Evolutionary conservation across 441 rosid species (phyloP).

Genomic region (Biscutella laevigata): DNA sequence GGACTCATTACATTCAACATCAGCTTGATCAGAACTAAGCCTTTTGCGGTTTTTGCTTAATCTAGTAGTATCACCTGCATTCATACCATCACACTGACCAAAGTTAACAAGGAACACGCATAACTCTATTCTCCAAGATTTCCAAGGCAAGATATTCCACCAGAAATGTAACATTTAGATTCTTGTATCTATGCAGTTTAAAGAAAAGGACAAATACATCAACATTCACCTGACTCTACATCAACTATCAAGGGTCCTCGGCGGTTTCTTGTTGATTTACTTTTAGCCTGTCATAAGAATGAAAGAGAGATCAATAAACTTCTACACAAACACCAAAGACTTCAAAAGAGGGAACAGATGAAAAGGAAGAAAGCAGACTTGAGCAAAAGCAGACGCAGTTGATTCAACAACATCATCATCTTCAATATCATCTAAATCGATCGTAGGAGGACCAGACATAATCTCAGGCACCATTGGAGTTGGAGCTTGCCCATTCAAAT

Average conservation of each 20-base stretch:
- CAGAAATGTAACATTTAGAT: not conserved
- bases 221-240: constrained; percentile 57
- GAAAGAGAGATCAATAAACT: constrained; percentile 7
- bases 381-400: constrained; percentile 71
- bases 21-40: constrained; percentile 27
- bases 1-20: constrained; percentile 35
- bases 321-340: not conserved
- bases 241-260: constrained; percentile 35
- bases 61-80: constrained; percentile 38
- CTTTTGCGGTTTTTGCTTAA: constrained; percentile 38
- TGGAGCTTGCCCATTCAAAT: constrained; percentile 2
- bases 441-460: constrained; percentile 28
- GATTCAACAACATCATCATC: constrained; percentile 81
- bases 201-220: not conserved
- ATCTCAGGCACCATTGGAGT: not conserved
- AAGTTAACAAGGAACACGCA: not conserved
- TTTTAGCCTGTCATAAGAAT: constrained; percentile 48
- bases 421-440: constrained; percentile 64
- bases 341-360: not conserved
- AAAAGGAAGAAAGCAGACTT: constrained; percentile 35
- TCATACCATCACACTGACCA: constrained; percentile 17
- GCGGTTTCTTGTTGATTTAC: constrained; percentile 39
- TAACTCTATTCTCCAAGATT: not conserved
- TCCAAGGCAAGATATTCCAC: not conserved
- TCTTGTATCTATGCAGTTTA: not conserved